A percentile compares a stretch with the other conserved stretches of the same genome.
These are phyloP conservation scores for Themeda triandra DNA, from an alignment of 176 grass and related monocot genomes.

Conservation along the genomic window DNA sequence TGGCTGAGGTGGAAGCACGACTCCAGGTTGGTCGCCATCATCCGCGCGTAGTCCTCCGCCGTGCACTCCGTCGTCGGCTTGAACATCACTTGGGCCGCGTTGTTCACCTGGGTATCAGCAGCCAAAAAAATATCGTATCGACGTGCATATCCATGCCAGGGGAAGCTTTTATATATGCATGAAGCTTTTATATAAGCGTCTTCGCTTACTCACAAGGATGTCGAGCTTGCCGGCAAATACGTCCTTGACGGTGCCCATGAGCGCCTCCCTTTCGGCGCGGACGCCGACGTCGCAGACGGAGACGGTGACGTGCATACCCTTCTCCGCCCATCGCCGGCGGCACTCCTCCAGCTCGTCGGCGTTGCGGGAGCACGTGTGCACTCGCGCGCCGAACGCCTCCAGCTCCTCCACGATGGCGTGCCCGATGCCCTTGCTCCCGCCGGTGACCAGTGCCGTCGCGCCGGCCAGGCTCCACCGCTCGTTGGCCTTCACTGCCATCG, in stretches of 20 bases:
- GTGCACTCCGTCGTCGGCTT: too few relatives aligned
- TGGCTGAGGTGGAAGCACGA: not conserved
- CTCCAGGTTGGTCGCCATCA: not conserved
- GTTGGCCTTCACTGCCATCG: not conserved
- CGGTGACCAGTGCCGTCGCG: not conserved
- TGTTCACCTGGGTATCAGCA: too few relatives aligned
- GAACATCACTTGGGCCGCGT: too few relatives aligned
- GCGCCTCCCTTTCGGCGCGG: not conserved
- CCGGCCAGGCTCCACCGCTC: not conserved
- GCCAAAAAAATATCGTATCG: too few relatives aligned
- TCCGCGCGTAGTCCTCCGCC: too few relatives aligned
- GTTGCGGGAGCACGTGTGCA: slow-evolving; percentile 50
- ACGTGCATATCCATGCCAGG: too few relatives aligned
- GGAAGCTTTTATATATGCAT: too few relatives aligned
- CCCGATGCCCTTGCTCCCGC: slow-evolving; percentile 30
- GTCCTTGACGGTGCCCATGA: not conserved
- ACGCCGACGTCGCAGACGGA: slow-evolving; percentile 20
- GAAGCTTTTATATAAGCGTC: too few relatives aligned
- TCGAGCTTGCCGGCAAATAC: not conserved
- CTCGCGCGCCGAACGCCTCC: slow-evolving; percentile 23
- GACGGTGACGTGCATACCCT: not conserved
- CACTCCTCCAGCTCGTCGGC: slow-evolving; percentile 29
- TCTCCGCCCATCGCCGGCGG: slow-evolving; percentile 14
- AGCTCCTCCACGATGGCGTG: slow-evolving; percentile 46
- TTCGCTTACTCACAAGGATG: slow-evolving; percentile 12